These are phyloP conservation scores for Nemania sp. DNA, from an alignment of 2,329 filamentous ascomycete species.

Conservation along the genomic window DNA sequence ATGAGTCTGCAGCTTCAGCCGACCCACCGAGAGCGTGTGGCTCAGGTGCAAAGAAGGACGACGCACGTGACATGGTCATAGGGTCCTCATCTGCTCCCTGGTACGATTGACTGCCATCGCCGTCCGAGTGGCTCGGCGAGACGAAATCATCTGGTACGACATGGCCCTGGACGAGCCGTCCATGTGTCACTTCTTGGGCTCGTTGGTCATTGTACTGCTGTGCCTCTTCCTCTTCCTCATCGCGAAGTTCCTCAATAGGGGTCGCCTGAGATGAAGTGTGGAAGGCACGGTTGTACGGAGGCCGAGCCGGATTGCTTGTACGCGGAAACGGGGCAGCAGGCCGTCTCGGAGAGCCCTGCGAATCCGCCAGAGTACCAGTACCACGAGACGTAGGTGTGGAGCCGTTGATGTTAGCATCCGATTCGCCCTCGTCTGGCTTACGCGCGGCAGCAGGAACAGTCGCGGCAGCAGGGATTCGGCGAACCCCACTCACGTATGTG, in stretches of 20 bases:
- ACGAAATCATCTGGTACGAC: slow-evolving; percentile 93
- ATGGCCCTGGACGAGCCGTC: slow-evolving; percentile 88
- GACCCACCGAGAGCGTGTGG: slow-evolving; percentile 79
- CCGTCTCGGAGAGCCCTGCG: slow-evolving; percentile 50
- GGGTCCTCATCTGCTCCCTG: slow-evolving; percentile 67
- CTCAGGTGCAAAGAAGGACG: slow-evolving; percentile 76
- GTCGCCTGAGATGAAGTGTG: slow-evolving; percentile 43
- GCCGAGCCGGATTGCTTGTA: slow-evolving; percentile 37
- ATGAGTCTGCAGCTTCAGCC: slow-evolving; percentile 78
- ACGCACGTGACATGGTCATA: slow-evolving; percentile 80
- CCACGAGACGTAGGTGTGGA: slow-evolving; percentile 34
- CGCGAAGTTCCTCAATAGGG: slow-evolving; percentile 43
- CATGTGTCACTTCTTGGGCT: slow-evolving; percentile 87
- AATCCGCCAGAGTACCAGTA: slow-evolving; percentile 47
- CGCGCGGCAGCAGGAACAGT: no score
- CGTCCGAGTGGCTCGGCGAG: slow-evolving; percentile 70
- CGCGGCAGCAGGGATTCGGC: slow-evolving; percentile 29
- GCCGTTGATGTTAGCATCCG: slow-evolving; percentile 40
- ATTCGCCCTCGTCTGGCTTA: slow-evolving; percentile 34
- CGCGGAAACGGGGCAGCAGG: slow-evolving; percentile 40
- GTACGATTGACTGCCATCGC: slow-evolving; percentile 60
- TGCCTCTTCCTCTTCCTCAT: slow-evolving; percentile 47
- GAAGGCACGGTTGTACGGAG: slow-evolving; percentile 38
- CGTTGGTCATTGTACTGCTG: slow-evolving; percentile 75
- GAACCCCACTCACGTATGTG: slow-evolving; percentile 37